Evolutionary conservation across 202 grass and related monocot genomes (phyloP), one percentile per base, ranked within the genome.

Genomic region (Panicum virgatum): DNA sequence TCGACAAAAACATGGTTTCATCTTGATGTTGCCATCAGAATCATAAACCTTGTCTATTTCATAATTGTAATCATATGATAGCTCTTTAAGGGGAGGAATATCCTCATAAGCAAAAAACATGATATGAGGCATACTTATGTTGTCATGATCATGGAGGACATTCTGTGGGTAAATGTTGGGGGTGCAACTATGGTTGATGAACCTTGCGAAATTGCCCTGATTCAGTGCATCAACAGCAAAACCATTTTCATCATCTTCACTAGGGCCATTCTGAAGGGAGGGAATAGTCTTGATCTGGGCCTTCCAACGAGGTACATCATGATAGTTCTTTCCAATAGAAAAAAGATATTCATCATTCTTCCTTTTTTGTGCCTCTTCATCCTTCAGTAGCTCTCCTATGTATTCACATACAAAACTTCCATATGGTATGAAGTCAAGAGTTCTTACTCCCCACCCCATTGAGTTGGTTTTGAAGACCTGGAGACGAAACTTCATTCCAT

Each of bases 371-470:
- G 86, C 86, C 7, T 91, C 81, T 78, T 91, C 69, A 1, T 91
- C 74, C 53, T 76, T 52, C 19, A 89, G 39, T 26, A 94, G 6
- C 66, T 91, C 89, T 34, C 86, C 92, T 40, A 89, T 54, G 67
- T 89, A 94, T 84, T 94, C 89, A 48, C 92, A 94, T 14, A 94
- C 81, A 85, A 91, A 94, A 48, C 84, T 85, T 43, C 89, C 89
- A 42, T 51, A 54, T 52, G 85, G 87, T 82, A 96, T 90, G 16
- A 78, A 90, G 40, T 84, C 77, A 73, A 96, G 63, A 37, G 79
- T 84, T 65, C 93, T 81, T 64, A 92, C 87, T 68, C 93, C 93
- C 93, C 90, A 95, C 3, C 90, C 85, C 90, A 86, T 92, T 45
- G 69, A 63, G 67, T 86, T 77, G 5, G 87, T 92, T 78, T 88